Evolutionary conservation across 1,139 yeast species (phyloP).

Genomic region (Candida gigantensis): DNA sequence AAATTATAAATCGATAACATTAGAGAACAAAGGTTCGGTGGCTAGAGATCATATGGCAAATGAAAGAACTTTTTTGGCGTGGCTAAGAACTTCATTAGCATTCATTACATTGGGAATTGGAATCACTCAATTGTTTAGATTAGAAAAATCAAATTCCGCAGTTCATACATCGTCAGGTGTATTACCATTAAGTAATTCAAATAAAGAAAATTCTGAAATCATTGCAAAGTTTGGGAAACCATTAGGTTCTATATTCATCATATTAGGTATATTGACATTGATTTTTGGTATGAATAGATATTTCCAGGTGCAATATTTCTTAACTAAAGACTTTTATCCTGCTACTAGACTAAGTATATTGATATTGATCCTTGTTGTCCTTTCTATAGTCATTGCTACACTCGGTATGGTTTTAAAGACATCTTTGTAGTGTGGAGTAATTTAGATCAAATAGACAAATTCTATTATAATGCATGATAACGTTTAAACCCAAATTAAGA

Average conservation of each 20-base stretch:
- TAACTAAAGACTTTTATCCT: constrained; percentile 30
- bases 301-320: constrained; percentile 35
- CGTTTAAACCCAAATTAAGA: background rate
- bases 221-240: constrained; percentile 35
- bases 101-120: constrained; percentile 47
- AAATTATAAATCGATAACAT: constrained; percentile 26
- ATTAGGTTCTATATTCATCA: constrained; percentile 36
- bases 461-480: background rate
- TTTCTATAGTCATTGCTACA: constrained; percentile 25
- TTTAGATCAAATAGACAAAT: background rate
- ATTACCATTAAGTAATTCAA: constrained; percentile 13
- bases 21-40: constrained; percentile 50
- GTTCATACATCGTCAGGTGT: constrained; percentile 16
- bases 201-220: constrained; percentile 8
- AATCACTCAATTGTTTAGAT: constrained; percentile 41
- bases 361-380: constrained; percentile 20
- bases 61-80: constrained; percentile 76
- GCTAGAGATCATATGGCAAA: constrained; percentile 66
- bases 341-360: constrained; percentile 30
- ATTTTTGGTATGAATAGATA: constrained; percentile 34
- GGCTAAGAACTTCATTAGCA: constrained; percentile 62
- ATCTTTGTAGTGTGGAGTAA: constrained; percentile 2
- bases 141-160: constrained; percentile 26
- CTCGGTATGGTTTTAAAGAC: constrained; percentile 24
- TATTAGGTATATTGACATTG: constrained; percentile 37